Evolutionary conservation across 2,329 filamentous ascomycete species (phyloP), one percentile per base, ranked within the genome.

Genomic region (Paraconiothyrium brasiliense): DNA sequence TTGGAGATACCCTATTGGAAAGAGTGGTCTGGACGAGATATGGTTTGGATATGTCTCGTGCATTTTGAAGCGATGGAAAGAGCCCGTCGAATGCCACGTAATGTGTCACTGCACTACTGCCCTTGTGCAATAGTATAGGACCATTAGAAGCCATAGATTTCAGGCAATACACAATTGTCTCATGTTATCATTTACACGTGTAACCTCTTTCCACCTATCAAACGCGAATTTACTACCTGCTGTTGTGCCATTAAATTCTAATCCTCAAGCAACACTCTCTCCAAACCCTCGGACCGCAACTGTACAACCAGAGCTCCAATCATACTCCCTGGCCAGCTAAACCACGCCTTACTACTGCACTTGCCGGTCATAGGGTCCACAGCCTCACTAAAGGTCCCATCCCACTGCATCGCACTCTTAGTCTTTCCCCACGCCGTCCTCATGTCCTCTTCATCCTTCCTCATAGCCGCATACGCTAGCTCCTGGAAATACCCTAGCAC

Each of bases 311-410:
- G 41, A 6, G 58, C 56, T 16, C 60, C 58, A 54, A 66, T 59
- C 60, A 66, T 66, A n/a, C 51, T 51, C 14, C 60, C 60, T n/a
- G 60, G 60, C 58, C 63, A 63, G 41, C 58, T 66, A 30, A 66
- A 62, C 58, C 60, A 66, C 8, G 63, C 63, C 49, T 63, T 66
- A 51, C 60, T 66, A 30, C 43, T 61, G 35, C 57, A 61, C 32
- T 57, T 24, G 7, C 51, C 61, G 4, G 60, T 59, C 14, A 41
- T 27, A 14, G 58, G 48, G 51, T 63, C 56, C 24, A 66, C 60
- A 14, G 63, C 63, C 54, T 63, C 63, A 11, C 57, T 32, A 47
- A 61, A 66, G 10, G 63, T 66, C 27, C 58, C 63, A 49, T 66
- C 58, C 63, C 63, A 66, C 44, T 63, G 58, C 63, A 65, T 63